Conservation (phyloP, 805 yeast genomes). For the Wickerhamiella sorbophila region DNA sequence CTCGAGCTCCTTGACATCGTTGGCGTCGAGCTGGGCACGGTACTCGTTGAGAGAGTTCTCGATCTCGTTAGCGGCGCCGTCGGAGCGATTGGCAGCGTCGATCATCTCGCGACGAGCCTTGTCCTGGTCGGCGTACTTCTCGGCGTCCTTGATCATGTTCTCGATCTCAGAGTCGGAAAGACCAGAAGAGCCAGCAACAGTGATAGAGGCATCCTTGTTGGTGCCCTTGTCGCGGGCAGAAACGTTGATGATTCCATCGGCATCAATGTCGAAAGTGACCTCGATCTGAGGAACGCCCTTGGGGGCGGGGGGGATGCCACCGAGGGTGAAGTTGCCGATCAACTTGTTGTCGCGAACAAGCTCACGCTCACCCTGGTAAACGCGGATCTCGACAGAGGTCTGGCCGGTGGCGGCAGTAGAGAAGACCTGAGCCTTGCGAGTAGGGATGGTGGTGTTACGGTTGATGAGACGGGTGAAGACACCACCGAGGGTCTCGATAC, state of each 20-base stretch:
- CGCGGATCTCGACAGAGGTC: constrained; percentile 93
- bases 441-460: constrained; percentile 93
- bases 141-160: constrained; percentile 82
- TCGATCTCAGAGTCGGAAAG: constrained; percentile 81
- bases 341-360: constrained; percentile 94
- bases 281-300: constrained; percentile 91
- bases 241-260: constrained; percentile 94
- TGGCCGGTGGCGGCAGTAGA: constrained; percentile 94
- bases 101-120: constrained; percentile 72
- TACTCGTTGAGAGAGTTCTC: constrained; percentile 74
- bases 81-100: constrained; percentile 76
- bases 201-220: constrained; percentile 85
- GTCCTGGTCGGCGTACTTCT: constrained; percentile 76
- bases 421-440: constrained; percentile 91
- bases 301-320: constrained; percentile 93
- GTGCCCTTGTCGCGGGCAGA: constrained; percentile 88
- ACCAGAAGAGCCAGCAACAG: constrained; percentile 94
- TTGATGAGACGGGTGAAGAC: constrained; percentile 84
- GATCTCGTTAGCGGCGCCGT: constrained; percentile 72
- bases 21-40: constrained; percentile 47
- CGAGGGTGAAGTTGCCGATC: constrained; percentile 88
- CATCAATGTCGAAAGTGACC: constrained; percentile 91
- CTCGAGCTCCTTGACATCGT: constrained; percentile 40
- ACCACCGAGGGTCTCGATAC: constrained; percentile 97
- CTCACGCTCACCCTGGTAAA: constrained; percentile 99